phyloP scores from a whole-genome alignment of 2,329 filamentous ascomycete species.

The Aquanectria penicillioides region DNA sequence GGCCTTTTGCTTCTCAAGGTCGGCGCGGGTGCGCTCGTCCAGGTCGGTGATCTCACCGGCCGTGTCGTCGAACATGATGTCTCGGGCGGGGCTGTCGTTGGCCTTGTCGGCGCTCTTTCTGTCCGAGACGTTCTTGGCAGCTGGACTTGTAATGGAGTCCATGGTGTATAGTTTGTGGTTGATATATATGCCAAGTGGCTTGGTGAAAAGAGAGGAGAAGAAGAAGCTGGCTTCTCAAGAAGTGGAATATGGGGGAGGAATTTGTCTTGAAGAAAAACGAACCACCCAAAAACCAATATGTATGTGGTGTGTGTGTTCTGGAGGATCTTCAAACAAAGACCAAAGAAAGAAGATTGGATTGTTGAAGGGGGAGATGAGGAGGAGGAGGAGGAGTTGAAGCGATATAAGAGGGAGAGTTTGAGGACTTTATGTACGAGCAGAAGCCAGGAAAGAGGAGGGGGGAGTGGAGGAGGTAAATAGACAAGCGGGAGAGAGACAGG shows the following conservation, averaged over 20 bases:
- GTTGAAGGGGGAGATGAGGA: no score
- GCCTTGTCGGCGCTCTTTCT: slow-evolving; percentile 25
- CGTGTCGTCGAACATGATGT: slow-evolving; percentile 40
- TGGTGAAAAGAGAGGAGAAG: no score
- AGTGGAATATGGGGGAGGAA: no score
- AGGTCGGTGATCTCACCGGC: slow-evolving; percentile 52
- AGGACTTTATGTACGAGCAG: background rate
- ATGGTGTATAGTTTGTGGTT: no score
- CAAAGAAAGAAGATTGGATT: background rate
- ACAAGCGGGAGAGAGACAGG: background rate
- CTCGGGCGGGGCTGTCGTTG: slow-evolving; percentile 25
- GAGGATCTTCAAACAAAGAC: no score
- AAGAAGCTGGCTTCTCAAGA: no score
- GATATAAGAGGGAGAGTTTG: background rate
- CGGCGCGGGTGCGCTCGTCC: slow-evolving; percentile 38
- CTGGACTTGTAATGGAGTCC: slow-evolving; percentile 30
- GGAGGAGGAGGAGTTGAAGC: background rate
- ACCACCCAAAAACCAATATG: no score
- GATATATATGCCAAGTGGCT: no score
- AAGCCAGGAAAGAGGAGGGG: background rate
- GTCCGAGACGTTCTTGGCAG: slow-evolving; percentile 19
- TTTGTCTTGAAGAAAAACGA: no score
- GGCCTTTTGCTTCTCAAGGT: slow-evolving; percentile 26
- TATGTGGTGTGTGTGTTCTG: no score
- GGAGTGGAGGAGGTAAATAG: slow-evolving; percentile 6